Percentiles rank a stretch among this genome's conserved stretches.
phyloP scores from a whole-genome alignment of 1,284 basidiomycete species.

The Phlebopus sp. region DNA sequence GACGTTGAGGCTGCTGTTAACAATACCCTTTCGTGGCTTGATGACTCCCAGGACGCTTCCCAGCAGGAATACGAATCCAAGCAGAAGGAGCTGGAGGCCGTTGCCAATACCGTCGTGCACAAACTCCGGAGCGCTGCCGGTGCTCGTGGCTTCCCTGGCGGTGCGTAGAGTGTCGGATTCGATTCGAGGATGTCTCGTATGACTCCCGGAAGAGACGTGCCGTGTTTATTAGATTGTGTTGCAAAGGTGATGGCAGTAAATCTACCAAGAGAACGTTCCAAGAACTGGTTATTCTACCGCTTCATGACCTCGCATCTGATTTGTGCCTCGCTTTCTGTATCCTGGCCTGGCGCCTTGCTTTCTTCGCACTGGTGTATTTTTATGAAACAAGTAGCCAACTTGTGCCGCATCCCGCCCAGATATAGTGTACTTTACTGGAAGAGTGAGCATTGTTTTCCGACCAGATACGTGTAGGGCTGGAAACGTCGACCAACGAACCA shows the following conservation, averaged over 20 bases:
- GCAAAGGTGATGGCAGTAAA: too few species aligned
- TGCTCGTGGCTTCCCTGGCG: conserved; percentile 53
- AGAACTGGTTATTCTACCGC: too few species aligned
- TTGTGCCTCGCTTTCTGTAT: too few species aligned
- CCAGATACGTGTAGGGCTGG: conserved; percentile 53
- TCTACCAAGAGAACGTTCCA: too few species aligned
- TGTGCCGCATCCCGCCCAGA: conserved; percentile 76
- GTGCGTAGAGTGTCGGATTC: conserved; percentile 38
- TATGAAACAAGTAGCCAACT: conserved; percentile 58
- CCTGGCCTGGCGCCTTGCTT: neutral
- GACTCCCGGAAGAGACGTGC: too few species aligned
- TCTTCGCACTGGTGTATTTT: conserved; percentile 3
- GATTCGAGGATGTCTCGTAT: too few species aligned
- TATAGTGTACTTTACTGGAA: conserved; percentile 27
- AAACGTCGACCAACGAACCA: conserved; percentile 54
- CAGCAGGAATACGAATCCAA: conserved; percentile 96
- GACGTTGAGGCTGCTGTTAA: conserved; percentile 85
- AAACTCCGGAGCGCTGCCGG: conserved; percentile 83
- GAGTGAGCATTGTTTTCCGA: conserved; percentile 26
- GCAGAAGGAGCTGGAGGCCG: conserved; percentile 92
- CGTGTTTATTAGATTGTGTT: too few species aligned
- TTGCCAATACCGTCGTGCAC: conserved; percentile 95
- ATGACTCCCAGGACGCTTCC: conserved; percentile 83
- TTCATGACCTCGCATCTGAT: too few species aligned
- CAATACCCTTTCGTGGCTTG: conserved; percentile 88